Evolutionary conservation across 345 rosid species (phyloP).

Genomic region (Linum tenue): DNA sequence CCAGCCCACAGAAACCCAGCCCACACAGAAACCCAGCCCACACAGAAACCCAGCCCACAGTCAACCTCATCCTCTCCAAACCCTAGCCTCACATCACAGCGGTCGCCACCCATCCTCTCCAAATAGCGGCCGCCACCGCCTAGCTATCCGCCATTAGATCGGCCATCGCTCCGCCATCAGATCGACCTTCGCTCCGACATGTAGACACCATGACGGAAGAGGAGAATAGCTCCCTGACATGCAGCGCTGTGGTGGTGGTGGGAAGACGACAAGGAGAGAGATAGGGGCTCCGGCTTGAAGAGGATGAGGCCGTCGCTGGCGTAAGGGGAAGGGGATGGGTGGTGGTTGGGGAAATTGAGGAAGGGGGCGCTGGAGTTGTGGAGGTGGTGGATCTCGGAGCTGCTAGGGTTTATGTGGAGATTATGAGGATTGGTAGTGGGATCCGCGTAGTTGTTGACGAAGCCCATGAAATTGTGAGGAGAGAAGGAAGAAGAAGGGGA

Average conservation of each 20-base stretch:
- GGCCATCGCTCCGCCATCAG: too few relatives aligned
- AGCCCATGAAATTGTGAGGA: conserved; percentile 18
- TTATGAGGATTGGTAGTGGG: conserved; percentile 35
- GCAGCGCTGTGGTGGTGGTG: conserved; percentile 32
- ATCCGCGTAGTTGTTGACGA: conserved; percentile 23
- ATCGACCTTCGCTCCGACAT: too few relatives aligned
- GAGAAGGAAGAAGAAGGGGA: conserved; percentile 24
- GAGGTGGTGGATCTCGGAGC: conserved; percentile 22
- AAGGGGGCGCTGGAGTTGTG: neutral
- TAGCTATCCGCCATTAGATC: too few relatives aligned
- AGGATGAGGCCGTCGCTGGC: conserved; percentile 20
- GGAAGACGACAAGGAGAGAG: conserved; percentile 64
- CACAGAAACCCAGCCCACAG: too few relatives aligned
- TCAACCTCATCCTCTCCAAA: too few relatives aligned
- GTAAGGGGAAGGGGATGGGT: conserved; percentile 3
- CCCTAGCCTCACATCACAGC: too few relatives aligned
- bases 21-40: too few relatives aligned
- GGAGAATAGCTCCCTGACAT: too few relatives aligned
- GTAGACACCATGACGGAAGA: too few relatives aligned
- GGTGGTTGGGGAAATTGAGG: neutral
- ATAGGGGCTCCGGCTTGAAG: conserved; percentile 14
- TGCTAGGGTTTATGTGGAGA: conserved; percentile 38
- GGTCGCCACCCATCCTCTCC: too few relatives aligned
- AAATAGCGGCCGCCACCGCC: too few relatives aligned
- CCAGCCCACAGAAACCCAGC: too few relatives aligned